These are phyloP conservation scores for Neoarthrinium moseri DNA, from an alignment of 2,329 filamentous ascomycete genomes.

Conservation along the genomic window DNA sequence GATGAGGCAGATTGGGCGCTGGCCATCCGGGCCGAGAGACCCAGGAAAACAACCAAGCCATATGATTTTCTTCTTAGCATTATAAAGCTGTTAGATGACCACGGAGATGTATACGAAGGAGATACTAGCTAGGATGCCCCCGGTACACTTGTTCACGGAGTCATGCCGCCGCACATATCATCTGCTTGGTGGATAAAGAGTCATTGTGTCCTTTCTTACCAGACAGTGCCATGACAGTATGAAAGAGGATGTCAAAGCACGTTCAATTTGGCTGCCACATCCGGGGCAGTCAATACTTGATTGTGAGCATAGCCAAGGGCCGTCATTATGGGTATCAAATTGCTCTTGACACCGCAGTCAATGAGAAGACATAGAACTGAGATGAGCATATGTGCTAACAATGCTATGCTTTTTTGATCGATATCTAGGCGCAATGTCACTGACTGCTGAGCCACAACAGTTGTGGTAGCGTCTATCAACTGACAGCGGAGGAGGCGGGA, in stretches of 20 bases:
- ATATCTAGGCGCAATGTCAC: too few species aligned
- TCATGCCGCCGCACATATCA: neutral
- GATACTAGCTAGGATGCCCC: neutral
- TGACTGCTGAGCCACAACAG: too few species aligned
- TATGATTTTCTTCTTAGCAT: slow-evolving; percentile 7
- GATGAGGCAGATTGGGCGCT: neutral
- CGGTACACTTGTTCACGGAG: neutral
- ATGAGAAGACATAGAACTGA: too few species aligned
- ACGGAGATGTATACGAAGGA: neutral
- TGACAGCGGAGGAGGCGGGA: too few species aligned
- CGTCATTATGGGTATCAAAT: too few species aligned
- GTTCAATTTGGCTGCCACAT: neutral
- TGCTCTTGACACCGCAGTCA: too few species aligned
- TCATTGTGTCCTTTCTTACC: neutral
- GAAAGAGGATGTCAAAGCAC: neutral
- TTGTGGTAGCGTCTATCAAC: too few species aligned
- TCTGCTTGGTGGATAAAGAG: neutral
- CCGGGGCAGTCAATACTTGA: neutral
- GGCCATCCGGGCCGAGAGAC: neutral
- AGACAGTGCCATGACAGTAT: neutral
- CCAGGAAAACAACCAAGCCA: slow-evolving; percentile 1
- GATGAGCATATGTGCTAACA: too few species aligned
- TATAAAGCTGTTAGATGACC: neutral
- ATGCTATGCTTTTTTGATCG: too few species aligned
- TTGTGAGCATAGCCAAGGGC: too few species aligned